Base-by-base conservation (phyloP, 2,329 filamentous ascomycete species). In the Curvularia verruculosa region DNA sequence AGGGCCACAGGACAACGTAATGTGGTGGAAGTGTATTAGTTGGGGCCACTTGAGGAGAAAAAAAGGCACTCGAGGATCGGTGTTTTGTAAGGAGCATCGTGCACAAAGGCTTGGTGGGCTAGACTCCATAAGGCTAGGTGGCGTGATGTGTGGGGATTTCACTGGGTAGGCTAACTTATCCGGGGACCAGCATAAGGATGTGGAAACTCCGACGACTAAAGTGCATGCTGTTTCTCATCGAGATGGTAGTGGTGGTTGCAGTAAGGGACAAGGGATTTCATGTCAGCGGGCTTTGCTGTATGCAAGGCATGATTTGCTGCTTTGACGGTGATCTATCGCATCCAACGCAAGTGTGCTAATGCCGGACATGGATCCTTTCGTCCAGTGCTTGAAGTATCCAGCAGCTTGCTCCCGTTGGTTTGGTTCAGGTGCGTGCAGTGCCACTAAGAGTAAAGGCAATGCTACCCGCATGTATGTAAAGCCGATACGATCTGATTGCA, bases 391-490 rank as follows among this genome's bases (percentile, higher is more conserved):
- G 49, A 73, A 75, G 9, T 56, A 58, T 0, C 13, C 21, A 3
- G 64, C 54, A 13, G 69, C 67, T 13, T 51, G 29, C 5, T 45
- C 46, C 7, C 60, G 54, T 36, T 72, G 69, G 47, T 41, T 54
- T 12, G 19, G 15, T 28, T 28, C 28, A 8, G 56, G 62, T 19
- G 62, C 61, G 60, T 73, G 63, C 26, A 73, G 46, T 2, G 68
- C 66, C 15, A 75, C 71, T 3, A 72, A 53, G 26, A 71, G 66
- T 1, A 74, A 47, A 18, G 71, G 70, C 7, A 65, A 64, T 5
- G 68, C 66, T 64, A 74, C 71, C 10, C 72, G 66, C 66, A 72
- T 74, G 34, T 69, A 72, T 29, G 70, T 67, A 47, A 64, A 68
- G 0, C 69, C 71, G 29, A 70, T 66, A 15, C 45, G 59, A 15